These are phyloP conservation scores for Torulaspora gathmanii DNA, from an alignment of 805 yeast species.

Conservation along the genomic window DNA sequence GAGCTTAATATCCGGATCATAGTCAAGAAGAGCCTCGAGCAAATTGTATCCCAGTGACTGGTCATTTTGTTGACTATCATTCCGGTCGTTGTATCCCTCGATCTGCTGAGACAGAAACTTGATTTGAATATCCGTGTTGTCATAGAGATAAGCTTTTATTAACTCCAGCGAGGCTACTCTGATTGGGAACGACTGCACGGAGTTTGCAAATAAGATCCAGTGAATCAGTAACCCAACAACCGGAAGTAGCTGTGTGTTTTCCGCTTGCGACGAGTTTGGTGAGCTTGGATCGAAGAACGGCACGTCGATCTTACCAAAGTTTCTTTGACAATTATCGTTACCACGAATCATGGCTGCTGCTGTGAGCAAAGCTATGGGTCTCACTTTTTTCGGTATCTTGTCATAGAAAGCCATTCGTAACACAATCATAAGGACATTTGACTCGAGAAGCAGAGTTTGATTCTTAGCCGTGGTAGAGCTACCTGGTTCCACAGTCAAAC, in stretches of 20 bases:
- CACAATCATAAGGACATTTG: constrained; percentile 61
- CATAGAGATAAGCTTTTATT: constrained; percentile 61
- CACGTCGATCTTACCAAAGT: constrained; percentile 78
- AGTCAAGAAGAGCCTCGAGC: constrained; percentile 66
- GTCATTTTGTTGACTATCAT: constrained; percentile 20
- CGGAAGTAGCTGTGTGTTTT: constrained; percentile 46
- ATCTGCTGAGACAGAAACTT: constrained; percentile 68
- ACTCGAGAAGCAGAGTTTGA: constrained; percentile 55
- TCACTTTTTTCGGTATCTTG: constrained; percentile 56
- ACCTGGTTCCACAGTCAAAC: constrained; percentile 67
- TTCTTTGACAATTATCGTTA: constrained; percentile 61
- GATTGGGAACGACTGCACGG: constrained; percentile 79
- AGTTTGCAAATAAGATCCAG: constrained; percentile 76
- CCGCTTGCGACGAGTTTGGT: constrained; percentile 11
- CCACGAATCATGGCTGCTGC: constrained; percentile 71
- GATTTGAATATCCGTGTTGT: constrained; percentile 55
- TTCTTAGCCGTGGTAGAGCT: constrained; percentile 56
- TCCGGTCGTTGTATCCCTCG: constrained; percentile 34
- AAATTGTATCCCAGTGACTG: constrained; percentile 43
- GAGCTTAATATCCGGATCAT: constrained; percentile 62
- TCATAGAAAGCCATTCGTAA: constrained; percentile 67
- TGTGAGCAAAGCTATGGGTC: constrained; percentile 65
- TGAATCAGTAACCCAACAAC: constrained; percentile 69
- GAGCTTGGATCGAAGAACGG: constrained; percentile 79
- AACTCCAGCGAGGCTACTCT: constrained; percentile 67